Evolutionary conservation across 2,329 filamentous ascomycete genomes (phyloP), one percentile per base, ranked within the genome.

Genomic region (Phialocephala subalpina): DNA sequence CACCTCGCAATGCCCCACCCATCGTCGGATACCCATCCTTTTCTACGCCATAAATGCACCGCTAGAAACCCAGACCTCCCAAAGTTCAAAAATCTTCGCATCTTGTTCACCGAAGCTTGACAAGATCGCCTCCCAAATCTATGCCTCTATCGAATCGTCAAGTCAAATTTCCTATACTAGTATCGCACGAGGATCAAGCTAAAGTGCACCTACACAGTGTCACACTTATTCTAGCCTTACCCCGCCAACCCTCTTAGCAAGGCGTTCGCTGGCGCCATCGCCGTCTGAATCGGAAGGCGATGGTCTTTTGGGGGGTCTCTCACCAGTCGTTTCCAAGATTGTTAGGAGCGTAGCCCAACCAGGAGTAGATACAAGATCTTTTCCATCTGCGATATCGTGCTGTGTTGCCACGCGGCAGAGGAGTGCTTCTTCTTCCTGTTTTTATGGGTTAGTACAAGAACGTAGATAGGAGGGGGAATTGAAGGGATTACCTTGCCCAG

Each of bases 321-420:
- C 94, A 97, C 94, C 93, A 87, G 93, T 94, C 88, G 94, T 92
- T 89, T 96, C 89, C 82, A 98, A 87, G 79, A 99, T 97, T 79
- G 92, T 91, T 81, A 95, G 86, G 77, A 99, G 86, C 66, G 93
- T 98, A 80, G 94, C 92, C 96, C 96, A 99, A 76, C 96, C 96
- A 77, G 91, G 87, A 74, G 92, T 94, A 74, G 93, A 91, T 80
- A 94, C 88, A 73, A 99, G 86, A 77, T 96, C 90, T 77, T 93
- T 90, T 67, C 90, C 90, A 73, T 97, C 92, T 68, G 90, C 87
- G 64, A 92, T 86, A 79, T 97, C 92, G 77, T 95, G 92, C 67
- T 88, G 87, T 52, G 89, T 91, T 27, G 94, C 95, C 61, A 97
- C 92, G 73, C 90, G 91, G 82, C 92, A 97, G 63, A 98, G 87